Conservation (phyloP, 257 asterid genomes). For the Gynochthodes officinalis region DNA sequence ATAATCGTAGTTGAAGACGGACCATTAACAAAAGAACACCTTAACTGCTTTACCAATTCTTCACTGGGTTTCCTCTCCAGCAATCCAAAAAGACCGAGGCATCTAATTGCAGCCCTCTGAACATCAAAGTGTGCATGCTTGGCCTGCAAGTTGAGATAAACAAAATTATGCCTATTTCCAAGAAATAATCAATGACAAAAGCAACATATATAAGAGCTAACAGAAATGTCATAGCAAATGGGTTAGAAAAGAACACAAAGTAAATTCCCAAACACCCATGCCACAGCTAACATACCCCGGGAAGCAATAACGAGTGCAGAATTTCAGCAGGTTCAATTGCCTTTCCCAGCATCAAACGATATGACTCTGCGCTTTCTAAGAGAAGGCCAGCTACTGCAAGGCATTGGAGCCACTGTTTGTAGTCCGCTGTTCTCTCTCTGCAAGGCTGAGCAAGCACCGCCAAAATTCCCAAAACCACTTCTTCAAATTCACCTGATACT, state of each 20-base stretch:
- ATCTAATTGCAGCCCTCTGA: constrained; percentile 83
- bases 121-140: constrained; percentile 82
- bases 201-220: neutral
- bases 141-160: constrained; percentile 47
- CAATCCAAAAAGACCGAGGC: constrained; percentile 91
- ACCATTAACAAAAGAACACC: constrained; percentile 60
- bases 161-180: constrained; percentile 20
- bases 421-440: constrained; percentile 91
- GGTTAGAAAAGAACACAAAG: neutral
- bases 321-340: constrained; percentile 75
- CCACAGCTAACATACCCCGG: constrained; percentile 59
- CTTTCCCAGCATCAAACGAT: constrained; percentile 61
- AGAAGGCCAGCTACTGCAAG: constrained; percentile 81
- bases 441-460: constrained; percentile 91
- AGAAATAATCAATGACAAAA: neutral
- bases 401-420: constrained; percentile 87
- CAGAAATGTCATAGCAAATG: neutral
- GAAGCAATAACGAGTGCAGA: constrained; percentile 78
- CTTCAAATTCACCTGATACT: constrained; percentile 78
- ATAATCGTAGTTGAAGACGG: constrained; percentile 48
- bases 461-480: constrained; percentile 61
- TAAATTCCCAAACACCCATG: neutral
- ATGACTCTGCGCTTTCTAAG: constrained; percentile 68
- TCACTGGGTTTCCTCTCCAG: constrained; percentile 70
- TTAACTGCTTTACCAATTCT: constrained; percentile 63